Percentiles rank a stretch among this genome's conserved stretches.
These are phyloP conservation scores for Ambrosia trifida DNA, from an alignment of 129 eudicot genomes.

Conservation along the genomic window DNA sequence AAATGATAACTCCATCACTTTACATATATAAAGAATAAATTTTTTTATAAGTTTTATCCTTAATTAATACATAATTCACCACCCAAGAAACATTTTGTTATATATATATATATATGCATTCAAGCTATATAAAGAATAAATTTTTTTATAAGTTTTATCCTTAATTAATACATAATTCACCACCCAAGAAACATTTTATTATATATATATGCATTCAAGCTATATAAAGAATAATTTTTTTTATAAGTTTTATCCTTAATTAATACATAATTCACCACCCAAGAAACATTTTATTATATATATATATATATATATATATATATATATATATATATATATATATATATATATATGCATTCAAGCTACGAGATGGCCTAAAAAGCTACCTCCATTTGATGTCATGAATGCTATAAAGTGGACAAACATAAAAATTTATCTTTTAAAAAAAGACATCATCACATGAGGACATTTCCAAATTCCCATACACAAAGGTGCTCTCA, in stretches of 20 bases:
- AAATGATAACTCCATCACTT: conserved; percentile 43
- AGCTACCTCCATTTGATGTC: conserved; percentile 38
- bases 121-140: conserved; percentile 14
- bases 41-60: conserved; percentile 12
- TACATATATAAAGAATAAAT: conserved; percentile 19
- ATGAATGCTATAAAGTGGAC: conserved; percentile 37
- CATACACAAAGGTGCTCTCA: conserved; percentile 37
- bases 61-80: conserved; percentile 30
- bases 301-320: not conserved
- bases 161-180: conserved; percentile 28
- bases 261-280: conserved; percentile 27
- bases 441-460: conserved; percentile 33
- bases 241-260: conserved; percentile 14
- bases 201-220: not conserved
- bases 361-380: conserved; percentile 40
- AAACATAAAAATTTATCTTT: conserved; percentile 21
- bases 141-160: conserved; percentile 13
- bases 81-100: conserved; percentile 14
- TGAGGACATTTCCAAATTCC: conserved; percentile 34
- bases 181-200: conserved; percentile 19
- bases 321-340: too few relatives aligned
- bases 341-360: conserved; percentile 35
- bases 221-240: conserved; percentile 18
- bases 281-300: conserved; percentile 18
- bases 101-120: not conserved